A percentile compares a stretch with the other conserved stretches of the same genome.
Conservation (phyloP, 2,329 filamentous ascomycete genomes). For the Helotiales sp. region DNA sequence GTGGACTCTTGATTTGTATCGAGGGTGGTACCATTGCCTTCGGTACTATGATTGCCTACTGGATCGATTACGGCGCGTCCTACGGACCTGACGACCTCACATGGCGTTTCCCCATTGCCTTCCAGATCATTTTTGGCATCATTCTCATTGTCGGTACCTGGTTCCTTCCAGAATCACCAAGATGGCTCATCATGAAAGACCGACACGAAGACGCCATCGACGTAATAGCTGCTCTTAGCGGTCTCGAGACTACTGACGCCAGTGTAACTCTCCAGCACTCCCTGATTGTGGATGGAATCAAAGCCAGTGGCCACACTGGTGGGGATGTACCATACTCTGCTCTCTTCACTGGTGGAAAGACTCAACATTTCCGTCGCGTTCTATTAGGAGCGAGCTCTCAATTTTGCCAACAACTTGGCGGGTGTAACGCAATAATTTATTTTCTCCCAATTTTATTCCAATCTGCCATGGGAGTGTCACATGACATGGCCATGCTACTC, state of each 20-base stretch:
- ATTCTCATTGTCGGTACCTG: slow-evolving; percentile 83
- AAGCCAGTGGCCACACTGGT: slow-evolving; percentile 42
- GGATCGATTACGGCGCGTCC: slow-evolving; percentile 97
- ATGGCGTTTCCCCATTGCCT: slow-evolving; percentile 86
- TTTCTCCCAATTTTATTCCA: slow-evolving; percentile 58
- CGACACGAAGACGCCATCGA: slow-evolving; percentile 97
- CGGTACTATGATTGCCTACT: slow-evolving; percentile 84
- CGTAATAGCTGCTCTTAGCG: slow-evolving; percentile 95
- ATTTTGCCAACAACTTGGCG: slow-evolving; percentile 58
- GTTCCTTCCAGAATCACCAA: slow-evolving; percentile 92
- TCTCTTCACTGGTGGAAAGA: slow-evolving; percentile 57
- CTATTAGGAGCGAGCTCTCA: slow-evolving; percentile 56
- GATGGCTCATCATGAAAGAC: slow-evolving; percentile 96
- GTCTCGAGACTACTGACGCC: slow-evolving; percentile 56
- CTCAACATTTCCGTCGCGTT: slow-evolving; percentile 59
- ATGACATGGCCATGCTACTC: slow-evolving; percentile 57
- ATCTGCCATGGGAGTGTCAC: slow-evolving; percentile 51
- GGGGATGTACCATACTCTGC: slow-evolving; percentile 45
- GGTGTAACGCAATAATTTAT: slow-evolving; percentile 52
- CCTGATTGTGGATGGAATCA: slow-evolving; percentile 47
- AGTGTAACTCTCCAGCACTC: slow-evolving; percentile 42
- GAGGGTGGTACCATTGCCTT: slow-evolving; percentile 64
- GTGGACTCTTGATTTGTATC: slow-evolving; percentile 55
- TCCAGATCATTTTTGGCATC: slow-evolving; percentile 92
- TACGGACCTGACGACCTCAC: slow-evolving; percentile 83